Evolutionary conservation across 176 grass and related monocot species (phyloP).

Genomic region (Musa itinerans): DNA sequence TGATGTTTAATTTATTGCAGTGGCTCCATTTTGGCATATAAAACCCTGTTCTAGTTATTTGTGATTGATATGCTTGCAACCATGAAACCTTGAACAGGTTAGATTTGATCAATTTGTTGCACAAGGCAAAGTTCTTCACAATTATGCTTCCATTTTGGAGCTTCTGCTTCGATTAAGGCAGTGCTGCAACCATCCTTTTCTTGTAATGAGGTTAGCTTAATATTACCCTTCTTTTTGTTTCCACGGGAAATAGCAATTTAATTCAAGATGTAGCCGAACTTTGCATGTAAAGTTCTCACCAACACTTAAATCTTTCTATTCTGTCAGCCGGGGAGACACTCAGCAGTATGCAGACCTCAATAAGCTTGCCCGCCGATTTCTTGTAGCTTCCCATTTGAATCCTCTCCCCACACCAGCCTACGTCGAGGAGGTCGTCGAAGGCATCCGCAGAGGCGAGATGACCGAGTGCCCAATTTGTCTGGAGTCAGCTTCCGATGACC

Average conservation of each 20-base stretch:
- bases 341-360: conserved; percentile 52
- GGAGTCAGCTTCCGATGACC: conserved; percentile 82
- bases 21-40: too few species aligned
- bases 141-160: conserved; percentile 83
- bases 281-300: not conserved
- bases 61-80: not conserved
- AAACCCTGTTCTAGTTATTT: not conserved
- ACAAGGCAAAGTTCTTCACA: conserved; percentile 77
- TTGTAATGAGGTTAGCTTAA: conserved; percentile 68
- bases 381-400: conserved; percentile 33
- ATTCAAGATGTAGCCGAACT: not conserved
- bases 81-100: conserved; percentile 36
- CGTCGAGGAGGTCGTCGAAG: conserved; percentile 74
- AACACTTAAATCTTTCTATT: not conserved
- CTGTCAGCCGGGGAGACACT: conserved; percentile 45
- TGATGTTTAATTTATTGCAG: too few species aligned
- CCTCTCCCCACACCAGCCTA: conserved; percentile 32
- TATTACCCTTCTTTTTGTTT: conserved; percentile 2
- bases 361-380: conserved; percentile 54
- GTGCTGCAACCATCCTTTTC: conserved; percentile 89
- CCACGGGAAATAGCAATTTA: not conserved
- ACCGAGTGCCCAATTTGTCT: conserved; percentile 83
- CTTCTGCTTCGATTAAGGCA: conserved; percentile 75
- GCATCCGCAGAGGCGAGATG: conserved; percentile 50
- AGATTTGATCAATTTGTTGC: conserved; percentile 76